These are phyloP conservation scores for Cystobasidium ongulense DNA, from an alignment of 768 basidiomycete species.

Conservation along the genomic window DNA sequence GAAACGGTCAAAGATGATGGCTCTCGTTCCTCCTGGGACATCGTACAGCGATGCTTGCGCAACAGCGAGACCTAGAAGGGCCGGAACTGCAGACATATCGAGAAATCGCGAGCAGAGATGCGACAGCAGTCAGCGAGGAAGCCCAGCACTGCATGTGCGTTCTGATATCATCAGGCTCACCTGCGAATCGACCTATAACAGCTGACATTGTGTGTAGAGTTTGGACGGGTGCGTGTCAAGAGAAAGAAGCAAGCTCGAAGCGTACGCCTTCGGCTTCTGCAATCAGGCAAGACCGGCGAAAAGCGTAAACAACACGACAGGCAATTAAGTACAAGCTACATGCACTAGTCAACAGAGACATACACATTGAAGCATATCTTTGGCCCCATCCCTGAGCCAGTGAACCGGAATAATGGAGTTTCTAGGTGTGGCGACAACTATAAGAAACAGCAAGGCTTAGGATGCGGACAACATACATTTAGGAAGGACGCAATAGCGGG, in stretches of 20 bases:
- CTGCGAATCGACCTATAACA: constrained; percentile 15
- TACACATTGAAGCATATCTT: too few relatives aligned
- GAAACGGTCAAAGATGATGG: constrained; percentile 96
- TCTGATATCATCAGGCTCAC: not conserved
- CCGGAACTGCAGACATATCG: constrained; percentile 55
- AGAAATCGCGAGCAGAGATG: not conserved
- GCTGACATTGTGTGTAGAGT: constrained; percentile 8
- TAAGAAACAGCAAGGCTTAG: too few relatives aligned
- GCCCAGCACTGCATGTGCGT: not conserved
- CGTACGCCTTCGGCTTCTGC: not conserved
- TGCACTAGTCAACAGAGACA: too few relatives aligned
- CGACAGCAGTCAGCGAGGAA: not conserved
- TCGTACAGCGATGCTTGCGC: constrained; percentile 55
- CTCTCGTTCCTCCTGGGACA: constrained; percentile 72
- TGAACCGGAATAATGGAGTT: too few relatives aligned
- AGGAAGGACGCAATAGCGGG: too few relatives aligned
- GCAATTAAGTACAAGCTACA: too few relatives aligned
- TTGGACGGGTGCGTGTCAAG: not conserved
- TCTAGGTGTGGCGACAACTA: too few relatives aligned
- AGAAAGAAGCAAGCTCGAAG: not conserved
- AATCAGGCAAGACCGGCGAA: not conserved
- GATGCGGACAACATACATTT: too few relatives aligned
- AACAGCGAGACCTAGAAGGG: constrained; percentile 49
- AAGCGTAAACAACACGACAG: too few relatives aligned
- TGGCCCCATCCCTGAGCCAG: too few relatives aligned